Percentiles rank a stretch among this genome's conserved stretches.
Evolutionary conservation across 192 early-diverging fungal species (phyloP).

Genomic region (Coemansia sp.): DNA sequence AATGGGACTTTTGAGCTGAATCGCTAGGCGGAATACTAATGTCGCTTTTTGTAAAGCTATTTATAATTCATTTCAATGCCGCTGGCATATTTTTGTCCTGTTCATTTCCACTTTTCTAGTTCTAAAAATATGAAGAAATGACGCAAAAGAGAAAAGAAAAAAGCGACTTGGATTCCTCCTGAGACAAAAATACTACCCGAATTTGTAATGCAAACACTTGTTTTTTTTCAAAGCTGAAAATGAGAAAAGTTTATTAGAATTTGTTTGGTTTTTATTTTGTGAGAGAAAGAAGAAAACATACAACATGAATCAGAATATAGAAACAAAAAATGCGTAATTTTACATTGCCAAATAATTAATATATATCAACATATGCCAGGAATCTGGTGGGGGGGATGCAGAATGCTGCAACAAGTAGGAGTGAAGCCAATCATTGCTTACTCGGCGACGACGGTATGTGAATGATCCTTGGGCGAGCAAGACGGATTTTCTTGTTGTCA

Average conservation of each 20-base stretch:
- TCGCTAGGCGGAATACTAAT: no score
- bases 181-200: no score
- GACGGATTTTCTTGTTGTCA: slow-evolving; percentile 39
- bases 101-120: no score
- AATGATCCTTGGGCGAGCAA: slow-evolving; percentile 43
- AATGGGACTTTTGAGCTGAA: no score
- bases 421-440: slow-evolving; percentile 3
- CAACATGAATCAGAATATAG: not conserved
- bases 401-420: not conserved
- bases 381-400: no score
- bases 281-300: not conserved
- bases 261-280: no score
- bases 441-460: slow-evolving; percentile 12
- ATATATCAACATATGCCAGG: no score
- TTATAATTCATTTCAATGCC: not conserved
- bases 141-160: no score
- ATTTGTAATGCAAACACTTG: no score
- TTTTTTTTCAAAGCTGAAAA: not conserved
- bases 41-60: not conserved
- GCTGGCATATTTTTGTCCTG: no score
- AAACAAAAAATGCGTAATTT: not conserved
- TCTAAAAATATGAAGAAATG: no score
- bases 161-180: no score
- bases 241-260: not conserved
- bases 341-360: not conserved